A percentile compares a stretch with the other conserved stretches of the same genome.
Conservation (phyloP, 2,329 filamentous ascomycete species). For the Madurella mycetomatis region DNA sequence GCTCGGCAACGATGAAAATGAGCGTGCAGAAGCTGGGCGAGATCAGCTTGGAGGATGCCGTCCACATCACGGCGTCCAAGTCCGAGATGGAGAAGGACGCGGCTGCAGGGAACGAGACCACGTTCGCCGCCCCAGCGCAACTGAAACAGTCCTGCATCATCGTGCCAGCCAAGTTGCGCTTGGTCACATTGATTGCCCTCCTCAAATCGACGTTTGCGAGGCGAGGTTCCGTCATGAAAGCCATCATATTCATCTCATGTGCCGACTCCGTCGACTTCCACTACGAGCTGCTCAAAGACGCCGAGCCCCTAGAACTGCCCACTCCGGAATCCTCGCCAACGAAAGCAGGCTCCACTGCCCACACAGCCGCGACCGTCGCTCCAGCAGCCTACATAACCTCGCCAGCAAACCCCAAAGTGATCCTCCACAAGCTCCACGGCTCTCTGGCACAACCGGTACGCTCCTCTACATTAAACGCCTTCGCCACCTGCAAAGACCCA, state of each 20-base stretch:
- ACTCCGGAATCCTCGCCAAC: constrained; percentile 24
- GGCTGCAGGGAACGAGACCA: constrained; percentile 46
- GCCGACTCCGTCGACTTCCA: constrained; percentile 97
- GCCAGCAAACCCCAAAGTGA: constrained; percentile 66
- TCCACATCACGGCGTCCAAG: constrained; percentile 71
- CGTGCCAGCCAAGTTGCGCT: constrained; percentile 80
- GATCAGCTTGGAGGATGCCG: constrained; percentile 89
- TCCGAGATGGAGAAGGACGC: constrained; percentile 42
- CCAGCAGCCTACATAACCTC: constrained; percentile 69
- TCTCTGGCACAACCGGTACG: constrained; percentile 84
- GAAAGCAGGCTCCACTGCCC: constrained; percentile 23
- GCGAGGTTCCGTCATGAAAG: constrained; percentile 90
- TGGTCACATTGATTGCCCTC: constrained; percentile 81
- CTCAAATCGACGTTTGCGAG: constrained; percentile 84
- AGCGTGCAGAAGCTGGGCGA: constrained; percentile 91
- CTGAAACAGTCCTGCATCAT: constrained; percentile 89
- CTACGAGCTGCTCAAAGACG: constrained; percentile 69
- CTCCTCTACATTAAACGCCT: constrained; percentile 78
- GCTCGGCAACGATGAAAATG: constrained; percentile 97
- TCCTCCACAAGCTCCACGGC: constrained; percentile 82
- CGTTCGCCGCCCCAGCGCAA: constrained; percentile 82
- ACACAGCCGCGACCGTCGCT: constrained; percentile 55
- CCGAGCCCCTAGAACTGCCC: constrained; percentile 29
- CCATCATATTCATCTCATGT: constrained; percentile 93
- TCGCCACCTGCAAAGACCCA: constrained; percentile 67